Percentiles rank a stretch among this genome's conserved stretches.
phyloP scores from a whole-genome alignment of 108 stramenopile genomes.

The Chaetoceros tenuissimus region DNA sequence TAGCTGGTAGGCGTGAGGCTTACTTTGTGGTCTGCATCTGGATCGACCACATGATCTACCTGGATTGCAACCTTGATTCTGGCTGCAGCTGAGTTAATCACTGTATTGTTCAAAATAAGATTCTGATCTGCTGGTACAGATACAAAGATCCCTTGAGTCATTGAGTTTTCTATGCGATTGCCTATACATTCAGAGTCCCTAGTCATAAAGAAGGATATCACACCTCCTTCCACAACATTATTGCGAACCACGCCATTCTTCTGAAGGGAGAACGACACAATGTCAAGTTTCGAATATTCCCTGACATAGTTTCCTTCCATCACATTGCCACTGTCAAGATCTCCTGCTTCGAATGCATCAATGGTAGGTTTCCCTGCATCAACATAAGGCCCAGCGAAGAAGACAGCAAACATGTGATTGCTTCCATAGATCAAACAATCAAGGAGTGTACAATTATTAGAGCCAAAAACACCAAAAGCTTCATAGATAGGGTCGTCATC shows the following conservation, averaged over 20 bases:
- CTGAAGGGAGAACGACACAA: conserved; percentile 4
- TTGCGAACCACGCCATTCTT: neutral
- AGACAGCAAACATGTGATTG: conserved; percentile 6
- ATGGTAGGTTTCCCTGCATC: conserved; percentile 1
- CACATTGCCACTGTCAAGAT: conserved; percentile 3
- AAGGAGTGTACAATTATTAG: neutral
- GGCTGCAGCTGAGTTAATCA: neutral
- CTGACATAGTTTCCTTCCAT: neutral
- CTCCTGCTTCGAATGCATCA: neutral
- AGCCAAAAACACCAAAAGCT: conserved; percentile 2
- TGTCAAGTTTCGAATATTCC: neutral
- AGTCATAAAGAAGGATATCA: conserved; percentile 6
- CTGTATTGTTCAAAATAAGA: neutral
- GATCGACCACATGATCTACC: neutral
- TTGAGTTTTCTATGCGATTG: neutral
- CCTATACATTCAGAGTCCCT: neutral
- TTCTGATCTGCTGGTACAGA: conserved; percentile 3
- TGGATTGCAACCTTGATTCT: conserved; percentile 5
- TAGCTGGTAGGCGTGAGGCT: too few relatives aligned
- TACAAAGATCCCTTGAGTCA: conserved; percentile 1
- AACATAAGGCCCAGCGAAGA: conserved; percentile 1
- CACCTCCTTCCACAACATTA: conserved; percentile 1
- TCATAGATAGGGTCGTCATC: neutral
- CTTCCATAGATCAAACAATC: neutral
- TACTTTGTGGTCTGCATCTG: too few relatives aligned